These are phyloP conservation scores for Globisporangium uncinulatum DNA, from an alignment of 352 stramenopile species.

Conservation along the genomic window DNA sequence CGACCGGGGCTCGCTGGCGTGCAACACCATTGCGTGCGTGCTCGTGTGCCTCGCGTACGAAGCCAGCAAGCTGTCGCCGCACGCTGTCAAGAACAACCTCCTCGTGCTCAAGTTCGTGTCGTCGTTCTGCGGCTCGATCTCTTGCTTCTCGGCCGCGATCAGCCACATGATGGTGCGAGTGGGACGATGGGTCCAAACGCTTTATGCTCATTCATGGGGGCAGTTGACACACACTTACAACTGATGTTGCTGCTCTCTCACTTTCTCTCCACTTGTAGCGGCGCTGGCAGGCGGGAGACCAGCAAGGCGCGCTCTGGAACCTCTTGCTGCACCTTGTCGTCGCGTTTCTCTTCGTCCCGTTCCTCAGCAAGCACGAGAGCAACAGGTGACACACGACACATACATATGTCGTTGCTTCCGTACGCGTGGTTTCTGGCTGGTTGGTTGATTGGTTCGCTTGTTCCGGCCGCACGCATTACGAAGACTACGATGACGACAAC, in stretches of 20 bases:
- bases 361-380: slow-evolving; percentile 52
- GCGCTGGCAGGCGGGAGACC: slow-evolving; percentile 38
- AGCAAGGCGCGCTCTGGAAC: slow-evolving; percentile 44
- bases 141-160: slow-evolving; percentile 51
- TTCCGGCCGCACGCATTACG: slow-evolving; percentile 2
- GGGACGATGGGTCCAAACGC: too few species aligned
- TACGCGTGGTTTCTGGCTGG: not conserved
- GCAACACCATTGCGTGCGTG: slow-evolving; percentile 45
- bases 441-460: not conserved
- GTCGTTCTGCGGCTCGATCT: slow-evolving; percentile 69
- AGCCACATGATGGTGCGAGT: slow-evolving; percentile 42
- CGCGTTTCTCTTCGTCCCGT: slow-evolving; percentile 50
- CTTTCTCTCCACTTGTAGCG: slow-evolving; percentile 22
- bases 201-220: not conserved
- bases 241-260: not conserved
- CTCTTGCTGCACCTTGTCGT: slow-evolving; percentile 37
- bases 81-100: slow-evolving; percentile 41
- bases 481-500: not conserved
- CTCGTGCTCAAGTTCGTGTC: slow-evolving; percentile 73
- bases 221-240: not conserved
- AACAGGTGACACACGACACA: not conserved
- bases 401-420: not conserved
- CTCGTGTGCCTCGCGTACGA: slow-evolving; percentile 48
- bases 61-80: slow-evolving; percentile 35
- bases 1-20: slow-evolving; percentile 56